Base-by-base conservation (phyloP, 1,284 basidiomycete genomes). In the Sutorius eximius region DNA sequence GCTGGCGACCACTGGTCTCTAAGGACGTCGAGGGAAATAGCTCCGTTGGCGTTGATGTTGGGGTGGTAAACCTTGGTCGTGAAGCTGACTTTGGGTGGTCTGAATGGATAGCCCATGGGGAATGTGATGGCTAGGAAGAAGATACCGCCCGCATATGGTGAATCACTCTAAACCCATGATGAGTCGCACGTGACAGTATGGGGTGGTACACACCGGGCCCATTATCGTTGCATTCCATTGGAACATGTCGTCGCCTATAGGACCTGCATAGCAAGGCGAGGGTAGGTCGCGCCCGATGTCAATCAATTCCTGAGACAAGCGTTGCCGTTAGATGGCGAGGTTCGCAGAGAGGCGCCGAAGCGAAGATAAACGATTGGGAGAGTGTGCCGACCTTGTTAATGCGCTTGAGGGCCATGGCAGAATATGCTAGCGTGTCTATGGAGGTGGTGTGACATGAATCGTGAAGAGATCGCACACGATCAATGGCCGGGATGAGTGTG, bases 41-140 rank as follows among this genome's bases (percentile, higher is more conserved):
- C 95, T 47, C 97, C 97, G 68, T 97, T 95, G 62, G 91, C 89
- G 73, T 97, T 97, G 91, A 97, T 95, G 81, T 96, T 96, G 47
- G 93, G 92, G 75, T 96, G 94, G 74, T 94, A 95, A 65, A 92
- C 91, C 88, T 96, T 98, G 71, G 96, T 99, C 66, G 93, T 95
- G 79, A 99, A 99, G 77, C 90, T 91, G 75, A 99, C 94, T 85
- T 98, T 98, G 74, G 97, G 97, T 40, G 97, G 96, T 81, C 96
- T 96, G 87, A 98, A 97, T 41, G 95, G 95, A 80, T 98, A 98
- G 76, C 98, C 95, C 75, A 87, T 88, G 46, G 91, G 91, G 85
- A 96, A 95, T 48, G 83, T 86, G 73, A 96, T 96, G 55, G 86
- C 93, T 63, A 97, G 86, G 88, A 96, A 96, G 80, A 96, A 97